Evolutionary conservation across 306 rosid genomes (phyloP), one percentile per base, ranked within the genome.

Genomic region (Acacia acuminata): DNA sequence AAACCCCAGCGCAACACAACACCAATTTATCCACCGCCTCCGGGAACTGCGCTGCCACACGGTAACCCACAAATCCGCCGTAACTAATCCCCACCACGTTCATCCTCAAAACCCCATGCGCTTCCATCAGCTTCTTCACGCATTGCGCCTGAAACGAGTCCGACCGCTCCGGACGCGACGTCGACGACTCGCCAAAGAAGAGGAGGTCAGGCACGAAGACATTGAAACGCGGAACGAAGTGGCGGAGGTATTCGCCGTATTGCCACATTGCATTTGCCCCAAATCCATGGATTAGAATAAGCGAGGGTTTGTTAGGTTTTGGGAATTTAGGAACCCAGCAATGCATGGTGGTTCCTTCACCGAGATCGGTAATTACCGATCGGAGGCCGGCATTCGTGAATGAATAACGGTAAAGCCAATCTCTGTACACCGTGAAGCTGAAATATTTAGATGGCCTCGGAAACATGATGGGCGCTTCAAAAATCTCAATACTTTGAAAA

Each of bases 241-340:
- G 88, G 0, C 82, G 76, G 40, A 94, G 76, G 76, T 85, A 89
- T 5, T 90, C 93, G 9, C 90, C 88, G 77, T 84, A 92, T 82
- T 94, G 98, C 94, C 96, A 94, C 93, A 88, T 94, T 3, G 98
- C 98, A 2, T 89, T 92, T 70, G 97, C 97, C 11, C 97, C 98
- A 27, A 94, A 91, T 12, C 98, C 98, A 15, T 94, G 98, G 27
- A 94, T 51, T 5, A 94, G 89, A 48, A 94, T 60, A 11, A 94
- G 87, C 3, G 73, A 67, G 3, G 94, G 94, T 9, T 92, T 89
- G 44, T 42, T 40, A 1, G 83, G 82, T 19, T 79, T 80, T 11
- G 44, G 85, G 67, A 2, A 20, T 77, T 90, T 92, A 2, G 98
- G 98, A 0, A 90, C 80, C 98, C 97, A 94, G 43, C 92, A 94